Evolutionary conservation across 371 early-diverging fungal species (phyloP).

Genomic region (Mortierella sp.): DNA sequence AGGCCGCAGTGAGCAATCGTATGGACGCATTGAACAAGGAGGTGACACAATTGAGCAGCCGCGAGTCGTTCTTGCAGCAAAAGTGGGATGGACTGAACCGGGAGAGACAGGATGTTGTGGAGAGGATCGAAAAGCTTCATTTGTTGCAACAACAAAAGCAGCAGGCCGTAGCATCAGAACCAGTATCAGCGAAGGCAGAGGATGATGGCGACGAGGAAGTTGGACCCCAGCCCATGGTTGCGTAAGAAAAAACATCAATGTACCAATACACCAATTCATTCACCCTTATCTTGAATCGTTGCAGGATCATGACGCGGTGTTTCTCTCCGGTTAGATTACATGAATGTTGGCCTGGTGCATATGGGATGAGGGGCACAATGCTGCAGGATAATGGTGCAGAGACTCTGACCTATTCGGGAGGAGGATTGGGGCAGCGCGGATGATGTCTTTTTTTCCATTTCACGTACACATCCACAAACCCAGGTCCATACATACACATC

Average conservation of each 20-base stretch:
- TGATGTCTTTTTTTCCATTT: not conserved
- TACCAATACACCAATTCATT: constrained; percentile 1
- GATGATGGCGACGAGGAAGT: constrained; percentile 8
- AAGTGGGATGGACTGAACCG: constrained; percentile 76
- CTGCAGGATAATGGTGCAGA: not conserved
- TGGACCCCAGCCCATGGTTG: constrained; percentile 11
- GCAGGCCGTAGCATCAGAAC: constrained; percentile 4
- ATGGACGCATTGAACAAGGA: constrained; percentile 77
- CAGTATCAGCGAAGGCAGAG: not conserved
- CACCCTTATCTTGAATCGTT: not conserved
- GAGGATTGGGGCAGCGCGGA: not conserved
- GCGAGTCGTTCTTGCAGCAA: constrained; percentile 81
- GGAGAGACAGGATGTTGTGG: constrained; percentile 59
- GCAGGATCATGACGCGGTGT: not conserved
- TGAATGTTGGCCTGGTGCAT: too few relatives aligned
- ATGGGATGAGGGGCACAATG: too few relatives aligned
- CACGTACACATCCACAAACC: not conserved
- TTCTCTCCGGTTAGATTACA: too few relatives aligned
- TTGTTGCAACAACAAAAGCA: constrained; percentile 32
- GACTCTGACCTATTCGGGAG: not conserved
- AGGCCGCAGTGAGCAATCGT: constrained; percentile 76
- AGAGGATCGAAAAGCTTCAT: constrained; percentile 51
- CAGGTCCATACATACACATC: not conserved
- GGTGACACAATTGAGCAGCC: constrained; percentile 68
- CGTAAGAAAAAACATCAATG: not conserved